These are phyloP conservation scores for Suillus paluster DNA, from an alignment of 768 basidiomycete species.

Conservation along the genomic window DNA sequence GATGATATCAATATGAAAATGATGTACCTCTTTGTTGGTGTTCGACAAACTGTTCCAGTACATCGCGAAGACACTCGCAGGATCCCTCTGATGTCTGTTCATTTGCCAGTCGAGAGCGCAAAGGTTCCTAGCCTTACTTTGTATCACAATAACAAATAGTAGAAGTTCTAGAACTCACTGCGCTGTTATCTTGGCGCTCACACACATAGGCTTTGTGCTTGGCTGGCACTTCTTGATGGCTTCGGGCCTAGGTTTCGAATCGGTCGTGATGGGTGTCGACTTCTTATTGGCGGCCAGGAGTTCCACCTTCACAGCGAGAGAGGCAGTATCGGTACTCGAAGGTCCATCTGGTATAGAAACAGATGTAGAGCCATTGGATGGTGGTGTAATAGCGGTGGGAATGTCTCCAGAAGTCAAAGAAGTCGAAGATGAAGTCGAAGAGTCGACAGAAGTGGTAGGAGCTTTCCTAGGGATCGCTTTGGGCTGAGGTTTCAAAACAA, in stretches of 20 bases:
- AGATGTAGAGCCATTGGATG: too few relatives aligned
- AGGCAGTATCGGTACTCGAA: not conserved
- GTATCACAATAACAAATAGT: not conserved
- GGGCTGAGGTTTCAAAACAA: not conserved
- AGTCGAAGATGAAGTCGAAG: too few relatives aligned
- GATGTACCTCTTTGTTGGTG: too few relatives aligned
- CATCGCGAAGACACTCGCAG: not conserved
- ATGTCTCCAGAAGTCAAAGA: not conserved
- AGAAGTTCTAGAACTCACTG: too few relatives aligned
- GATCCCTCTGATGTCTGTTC: not conserved
- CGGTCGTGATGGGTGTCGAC: not conserved
- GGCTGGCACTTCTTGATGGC: not conserved
- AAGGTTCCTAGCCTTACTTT: not conserved
- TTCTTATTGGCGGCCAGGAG: not conserved
- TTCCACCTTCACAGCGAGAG: not conserved
- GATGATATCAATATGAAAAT: too few relatives aligned
- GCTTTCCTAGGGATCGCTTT: not conserved
- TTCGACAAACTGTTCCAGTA: too few relatives aligned
- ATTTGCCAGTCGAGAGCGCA: too few relatives aligned
- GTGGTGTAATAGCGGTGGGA: not conserved
- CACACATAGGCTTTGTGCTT: not conserved
- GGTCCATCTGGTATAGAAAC: too few relatives aligned
- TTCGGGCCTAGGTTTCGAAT: not conserved
- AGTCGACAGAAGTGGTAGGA: not conserved
- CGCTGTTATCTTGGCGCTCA: not conserved